A percentile compares a stretch with the other conserved stretches of the same genome.
These are phyloP conservation scores for Thraustochytrium aureum DNA, from an alignment of 352 stramenopile genomes.

Conservation along the genomic window DNA sequence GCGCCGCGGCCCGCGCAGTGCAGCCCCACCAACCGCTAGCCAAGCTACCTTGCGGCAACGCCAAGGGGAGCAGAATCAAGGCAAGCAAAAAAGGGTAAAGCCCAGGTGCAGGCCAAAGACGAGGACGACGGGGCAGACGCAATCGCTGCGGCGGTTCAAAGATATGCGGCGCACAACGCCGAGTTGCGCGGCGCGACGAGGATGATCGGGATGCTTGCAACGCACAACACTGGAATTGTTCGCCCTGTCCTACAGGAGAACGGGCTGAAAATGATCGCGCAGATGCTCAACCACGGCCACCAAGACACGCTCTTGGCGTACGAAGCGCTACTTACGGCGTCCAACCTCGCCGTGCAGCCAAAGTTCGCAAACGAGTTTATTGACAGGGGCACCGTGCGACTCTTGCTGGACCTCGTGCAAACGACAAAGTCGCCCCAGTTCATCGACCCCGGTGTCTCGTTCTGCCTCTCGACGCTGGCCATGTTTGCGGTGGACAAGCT, in stretches of 20 bases:
- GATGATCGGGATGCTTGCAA: not conserved
- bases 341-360: not conserved
- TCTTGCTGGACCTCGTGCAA: conserved; percentile 1
- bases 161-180: conserved; percentile 1
- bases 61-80: not conserved
- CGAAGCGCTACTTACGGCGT: not conserved
- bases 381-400: not conserved
- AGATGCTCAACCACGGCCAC: not conserved
- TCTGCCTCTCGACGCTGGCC: conserved; percentile 16
- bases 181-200: conserved; percentile 1
- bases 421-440: not conserved
- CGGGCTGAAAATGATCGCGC: conserved; percentile 6
- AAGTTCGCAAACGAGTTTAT: conserved; percentile 52
- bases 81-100: not conserved
- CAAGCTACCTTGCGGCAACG: not conserved
- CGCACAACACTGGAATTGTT: not conserved
- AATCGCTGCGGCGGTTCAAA: too few species aligned
- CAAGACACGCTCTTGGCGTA: not conserved
- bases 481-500: not conserved
- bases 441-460: not conserved
- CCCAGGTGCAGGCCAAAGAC: not conserved
- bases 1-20: too few species aligned
- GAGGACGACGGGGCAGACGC: not conserved
- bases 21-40: not conserved
- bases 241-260: conserved; percentile 46